phyloP scores from a whole-genome alignment of 192 early-diverging fungal genomes.

The Dimargaris xerosporica region DNA sequence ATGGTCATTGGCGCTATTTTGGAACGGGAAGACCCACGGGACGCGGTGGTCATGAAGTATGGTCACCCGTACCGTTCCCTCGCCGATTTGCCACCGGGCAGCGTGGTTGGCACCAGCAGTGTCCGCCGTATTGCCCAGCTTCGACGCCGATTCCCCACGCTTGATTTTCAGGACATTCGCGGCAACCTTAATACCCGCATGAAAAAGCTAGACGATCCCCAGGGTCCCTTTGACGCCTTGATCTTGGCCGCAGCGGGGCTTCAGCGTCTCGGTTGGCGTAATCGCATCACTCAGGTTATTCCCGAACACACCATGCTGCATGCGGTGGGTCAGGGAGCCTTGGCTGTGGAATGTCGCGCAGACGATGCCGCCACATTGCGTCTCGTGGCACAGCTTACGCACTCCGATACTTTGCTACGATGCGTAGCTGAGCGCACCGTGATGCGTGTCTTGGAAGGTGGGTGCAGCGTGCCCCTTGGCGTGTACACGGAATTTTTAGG shows the following conservation, averaged over 20 bases:
- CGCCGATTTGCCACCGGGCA: conserved; percentile 48
- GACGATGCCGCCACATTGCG: conserved; percentile 35
- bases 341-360: conserved; percentile 67
- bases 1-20: conserved; percentile 72
- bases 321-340: conserved; percentile 86
- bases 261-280: conserved; percentile 42
- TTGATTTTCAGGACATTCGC: conserved; percentile 61
- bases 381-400: conserved; percentile 48
- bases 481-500: conserved; percentile 43
- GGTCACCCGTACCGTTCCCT: conserved; percentile 28
- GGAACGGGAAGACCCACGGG: conserved; percentile 79
- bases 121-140: conserved; percentile 81
- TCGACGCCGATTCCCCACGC: conserved; percentile 51
- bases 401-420: conserved; percentile 40
- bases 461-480: conserved; percentile 90
- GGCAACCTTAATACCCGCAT: conserved; percentile 80
- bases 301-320: conserved; percentile 45
- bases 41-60: conserved; percentile 62
- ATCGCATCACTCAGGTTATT: conserved; percentile 59
- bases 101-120: conserved; percentile 77
- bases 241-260: conserved; percentile 82
- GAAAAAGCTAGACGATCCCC: conserved; percentile 66
- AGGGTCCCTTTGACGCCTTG: conserved; percentile 54
- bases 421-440: conserved; percentile 72
- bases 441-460: conserved; percentile 83